Percentiles rank a stretch among this genome's conserved stretches.
These are phyloP conservation scores for Physcia stellaris DNA, from an alignment of 495 filamentous ascomycete species.

Conservation along the genomic window DNA sequence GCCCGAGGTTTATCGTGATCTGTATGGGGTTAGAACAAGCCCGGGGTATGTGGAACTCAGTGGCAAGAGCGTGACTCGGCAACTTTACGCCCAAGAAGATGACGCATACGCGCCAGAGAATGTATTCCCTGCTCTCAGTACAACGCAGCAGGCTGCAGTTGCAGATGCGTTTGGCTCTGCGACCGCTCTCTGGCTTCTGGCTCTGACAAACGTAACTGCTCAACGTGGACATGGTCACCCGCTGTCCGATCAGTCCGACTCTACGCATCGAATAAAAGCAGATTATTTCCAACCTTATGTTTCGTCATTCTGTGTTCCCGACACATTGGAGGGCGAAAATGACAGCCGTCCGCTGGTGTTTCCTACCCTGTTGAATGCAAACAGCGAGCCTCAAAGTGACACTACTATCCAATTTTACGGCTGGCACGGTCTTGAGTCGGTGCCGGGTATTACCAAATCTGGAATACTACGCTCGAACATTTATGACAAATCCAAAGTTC, in stretches of 20 bases:
- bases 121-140: too few species aligned
- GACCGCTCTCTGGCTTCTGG: not conserved
- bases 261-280: not conserved
- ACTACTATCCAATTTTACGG: not conserved
- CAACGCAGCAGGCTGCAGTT: constrained; percentile 6
- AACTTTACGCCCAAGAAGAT: too few species aligned
- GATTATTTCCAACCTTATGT: constrained; percentile 2
- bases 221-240: constrained; percentile 1
- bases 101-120: too few species aligned
- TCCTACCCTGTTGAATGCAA: not conserved
- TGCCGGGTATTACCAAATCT: constrained; percentile 1
- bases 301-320: not conserved
- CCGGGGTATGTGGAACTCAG: too few species aligned
- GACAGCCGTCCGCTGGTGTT: not conserved
- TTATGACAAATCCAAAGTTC: not conserved
- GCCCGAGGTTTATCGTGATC: too few species aligned
- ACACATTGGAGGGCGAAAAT: not conserved
- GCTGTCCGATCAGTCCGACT: not conserved
- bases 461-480: constrained; percentile 1
- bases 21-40: too few species aligned
- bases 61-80: too few species aligned
- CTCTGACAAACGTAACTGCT: constrained; percentile 1
- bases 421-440: not conserved
- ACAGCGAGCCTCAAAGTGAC: not conserved
- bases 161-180: constrained; percentile 6